Conservation (phyloP, 75 land plant genomes). For the Selaginella moellendorffii region DNA sequence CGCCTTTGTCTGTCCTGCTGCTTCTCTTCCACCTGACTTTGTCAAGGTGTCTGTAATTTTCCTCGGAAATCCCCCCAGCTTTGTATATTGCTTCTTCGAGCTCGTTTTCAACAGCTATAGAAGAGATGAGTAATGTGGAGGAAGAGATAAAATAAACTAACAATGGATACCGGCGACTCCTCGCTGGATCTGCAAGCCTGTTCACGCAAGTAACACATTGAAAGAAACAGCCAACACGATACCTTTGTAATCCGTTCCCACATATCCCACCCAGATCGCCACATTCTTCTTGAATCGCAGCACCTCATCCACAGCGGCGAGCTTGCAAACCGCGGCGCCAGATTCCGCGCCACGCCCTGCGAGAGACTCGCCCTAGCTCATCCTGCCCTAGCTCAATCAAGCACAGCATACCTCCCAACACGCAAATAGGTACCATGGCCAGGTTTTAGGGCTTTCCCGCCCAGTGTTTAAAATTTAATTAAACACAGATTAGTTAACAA, state of each 20-base stretch:
- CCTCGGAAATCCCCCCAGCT: slow-evolving; percentile 84
- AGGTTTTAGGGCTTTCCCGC: too few species aligned
- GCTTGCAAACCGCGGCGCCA: too few species aligned
- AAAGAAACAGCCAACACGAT: not conserved
- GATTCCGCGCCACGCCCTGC: too few species aligned
- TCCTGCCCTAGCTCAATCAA: too few species aligned
- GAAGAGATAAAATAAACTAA: not conserved
- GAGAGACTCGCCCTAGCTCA: too few species aligned
- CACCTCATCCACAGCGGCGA: too few species aligned
- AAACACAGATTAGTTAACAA: too few species aligned
- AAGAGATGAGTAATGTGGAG: not conserved
- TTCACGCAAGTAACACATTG: not conserved
- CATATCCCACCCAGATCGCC: not conserved
- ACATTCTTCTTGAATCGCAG: not conserved
- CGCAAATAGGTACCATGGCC: too few species aligned
- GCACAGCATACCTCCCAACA: too few species aligned
- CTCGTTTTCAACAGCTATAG: slow-evolving; percentile 82
- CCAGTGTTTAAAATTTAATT: too few species aligned
- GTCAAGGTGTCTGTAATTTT: slow-evolving; percentile 62
- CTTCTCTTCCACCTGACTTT: slow-evolving; percentile 87
- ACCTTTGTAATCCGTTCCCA: not conserved
- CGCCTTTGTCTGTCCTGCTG: slow-evolving; percentile 98
- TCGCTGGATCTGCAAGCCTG: not conserved
- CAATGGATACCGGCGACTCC: not conserved
- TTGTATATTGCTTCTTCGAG: slow-evolving; percentile 70